Conservation (phyloP, 441 rosid species). For the Eutrema salsugineum region DNA sequence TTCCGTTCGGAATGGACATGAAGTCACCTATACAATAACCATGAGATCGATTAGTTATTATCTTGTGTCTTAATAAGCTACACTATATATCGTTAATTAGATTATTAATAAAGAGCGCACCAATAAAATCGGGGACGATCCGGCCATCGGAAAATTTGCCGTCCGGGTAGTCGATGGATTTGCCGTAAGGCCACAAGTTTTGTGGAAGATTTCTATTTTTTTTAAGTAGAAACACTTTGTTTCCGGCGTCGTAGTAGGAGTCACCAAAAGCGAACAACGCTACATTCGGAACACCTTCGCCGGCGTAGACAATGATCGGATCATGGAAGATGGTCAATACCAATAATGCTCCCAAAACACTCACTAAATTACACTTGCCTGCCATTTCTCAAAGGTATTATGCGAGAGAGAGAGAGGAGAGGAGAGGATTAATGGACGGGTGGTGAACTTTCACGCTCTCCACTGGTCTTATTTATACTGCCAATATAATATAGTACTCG, state of each 20-base stretch:
- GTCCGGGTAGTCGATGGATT: slow-evolving; percentile 18
- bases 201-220: neutral
- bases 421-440: neutral
- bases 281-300: neutral
- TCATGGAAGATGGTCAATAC: neutral
- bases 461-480: too few relatives aligned
- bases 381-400: neutral
- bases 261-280: slow-evolving; percentile 18
- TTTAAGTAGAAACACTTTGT: neutral
- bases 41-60: neutral
- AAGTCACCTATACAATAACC: neutral
- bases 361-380: neutral
- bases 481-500: too few relatives aligned
- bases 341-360: neutral
- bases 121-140: slow-evolving; percentile 23
- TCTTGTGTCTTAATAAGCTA: neutral
- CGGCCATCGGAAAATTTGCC: slow-evolving; percentile 23
- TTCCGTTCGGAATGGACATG: neutral
- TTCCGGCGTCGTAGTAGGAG: slow-evolving; percentile 13
- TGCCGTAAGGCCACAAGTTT: slow-evolving; percentile 18
- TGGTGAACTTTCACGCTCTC: neutral
- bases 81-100: too few relatives aligned
- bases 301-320: slow-evolving; percentile 1
- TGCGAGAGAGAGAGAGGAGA: neutral
- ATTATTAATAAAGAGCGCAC: neutral